Evolutionary conservation across 139 green algal genomes (phyloP).

Genomic region (Chlamydomonas schloesseri): DNA sequence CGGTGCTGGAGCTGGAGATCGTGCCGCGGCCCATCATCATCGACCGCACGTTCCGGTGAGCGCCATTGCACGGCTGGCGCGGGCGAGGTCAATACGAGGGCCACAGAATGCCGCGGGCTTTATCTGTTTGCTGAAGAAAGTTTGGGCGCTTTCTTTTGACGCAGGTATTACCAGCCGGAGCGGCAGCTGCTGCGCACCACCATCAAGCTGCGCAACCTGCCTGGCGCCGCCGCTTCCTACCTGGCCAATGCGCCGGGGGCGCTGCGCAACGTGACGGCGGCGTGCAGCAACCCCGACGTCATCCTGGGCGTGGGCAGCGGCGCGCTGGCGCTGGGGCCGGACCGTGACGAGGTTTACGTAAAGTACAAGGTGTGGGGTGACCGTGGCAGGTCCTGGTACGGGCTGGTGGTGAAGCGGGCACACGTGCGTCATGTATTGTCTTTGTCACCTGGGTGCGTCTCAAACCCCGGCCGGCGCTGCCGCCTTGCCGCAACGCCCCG

Average conservation of each 20-base stretch:
- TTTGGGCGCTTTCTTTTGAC: too few species aligned
- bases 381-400: too few species aligned
- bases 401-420: not conserved
- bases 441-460: too few species aligned
- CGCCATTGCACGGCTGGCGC: not conserved
- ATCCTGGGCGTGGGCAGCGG: conserved; percentile 50
- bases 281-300: conserved; percentile 56
- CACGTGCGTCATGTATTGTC: too few species aligned
- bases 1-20: conserved; percentile 69
- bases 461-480: too few species aligned
- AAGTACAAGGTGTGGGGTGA: conserved; percentile 66
- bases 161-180: conserved; percentile 64
- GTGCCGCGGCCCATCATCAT: conserved; percentile 64
- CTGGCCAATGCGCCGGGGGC: conserved; percentile 23
- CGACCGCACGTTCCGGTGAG: conserved; percentile 69
- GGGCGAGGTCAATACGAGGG: too few species aligned
- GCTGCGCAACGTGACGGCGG: conserved; percentile 43
- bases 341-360: conserved; percentile 63
- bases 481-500: too few species aligned
- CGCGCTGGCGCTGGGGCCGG: conserved; percentile 36
- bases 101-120: too few species aligned
- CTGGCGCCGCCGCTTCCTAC: conserved; percentile 35
- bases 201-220: conserved; percentile 49
- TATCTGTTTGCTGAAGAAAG: too few species aligned
- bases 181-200: conserved; percentile 58